Evolutionary conservation across 176 grass and related monocot genomes (phyloP).

Genomic region (Thalia dealbata): DNA sequence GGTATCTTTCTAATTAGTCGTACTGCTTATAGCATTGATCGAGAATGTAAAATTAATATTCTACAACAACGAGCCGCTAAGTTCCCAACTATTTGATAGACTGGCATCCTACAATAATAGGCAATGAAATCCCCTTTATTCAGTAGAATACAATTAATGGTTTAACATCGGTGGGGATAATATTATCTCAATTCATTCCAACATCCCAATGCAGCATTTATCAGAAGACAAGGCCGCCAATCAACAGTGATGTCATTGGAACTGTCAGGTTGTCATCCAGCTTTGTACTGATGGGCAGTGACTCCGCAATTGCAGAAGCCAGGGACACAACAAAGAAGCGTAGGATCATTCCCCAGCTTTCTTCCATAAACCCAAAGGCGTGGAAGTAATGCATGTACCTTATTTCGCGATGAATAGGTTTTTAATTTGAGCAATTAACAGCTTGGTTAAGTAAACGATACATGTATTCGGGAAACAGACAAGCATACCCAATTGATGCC

Average conservation of each 20-base stretch:
- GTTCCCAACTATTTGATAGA: too few species aligned
- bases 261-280: slow-evolving; percentile 86
- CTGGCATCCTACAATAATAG: too few species aligned
- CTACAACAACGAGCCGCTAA: too few species aligned
- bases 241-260: slow-evolving; percentile 33
- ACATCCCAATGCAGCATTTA: background rate
- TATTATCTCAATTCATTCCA: background rate
- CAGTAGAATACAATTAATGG: too few species aligned
- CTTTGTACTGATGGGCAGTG: slow-evolving; percentile 53
- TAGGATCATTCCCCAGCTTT: slow-evolving; percentile 41
- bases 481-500: slow-evolving; percentile 50
- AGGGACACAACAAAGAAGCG: slow-evolving; percentile 46
- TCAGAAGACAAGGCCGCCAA: slow-evolving; percentile 38
- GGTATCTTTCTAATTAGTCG: too few species aligned
- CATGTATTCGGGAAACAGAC: background rate
- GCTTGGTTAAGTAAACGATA: too few species aligned
- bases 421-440: background rate
- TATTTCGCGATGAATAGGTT: background rate
- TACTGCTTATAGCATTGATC: background rate
- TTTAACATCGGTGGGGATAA: background rate
- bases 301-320: slow-evolving; percentile 43
- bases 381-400: slow-evolving; percentile 79
- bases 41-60: too few species aligned
- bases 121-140: too few species aligned
- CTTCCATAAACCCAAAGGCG: slow-evolving; percentile 46